Conservation (phyloP, 192 early-diverging fungal genomes). For the Coemansia sp. region DNA sequence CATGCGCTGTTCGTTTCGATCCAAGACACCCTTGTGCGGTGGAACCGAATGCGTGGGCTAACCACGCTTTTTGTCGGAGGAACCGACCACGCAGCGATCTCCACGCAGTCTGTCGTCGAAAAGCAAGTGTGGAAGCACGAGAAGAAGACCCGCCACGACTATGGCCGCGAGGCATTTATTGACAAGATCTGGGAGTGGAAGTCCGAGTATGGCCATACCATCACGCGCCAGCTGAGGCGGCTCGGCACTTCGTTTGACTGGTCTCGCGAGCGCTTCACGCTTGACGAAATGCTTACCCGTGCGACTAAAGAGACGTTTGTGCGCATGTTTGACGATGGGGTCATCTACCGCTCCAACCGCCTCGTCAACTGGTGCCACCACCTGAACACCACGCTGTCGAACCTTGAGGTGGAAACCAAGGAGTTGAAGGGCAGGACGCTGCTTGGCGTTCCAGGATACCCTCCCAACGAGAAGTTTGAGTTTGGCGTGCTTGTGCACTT, state of each 20-base stretch:
- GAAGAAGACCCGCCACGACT: constrained; percentile 83
- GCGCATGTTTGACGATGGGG: constrained; percentile 90
- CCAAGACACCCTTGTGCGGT: constrained; percentile 91
- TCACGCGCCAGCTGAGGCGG: constrained; percentile 87
- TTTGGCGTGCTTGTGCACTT: constrained; percentile 98
- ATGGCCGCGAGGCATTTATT: constrained; percentile 90
- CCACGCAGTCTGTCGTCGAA: constrained; percentile 96
- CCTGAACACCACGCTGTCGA: constrained; percentile 95
- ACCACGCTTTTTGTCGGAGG: constrained; percentile 94
- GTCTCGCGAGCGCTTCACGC: constrained; percentile 89
- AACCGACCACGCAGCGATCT: constrained; percentile 96
- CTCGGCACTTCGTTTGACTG: constrained; percentile 94
- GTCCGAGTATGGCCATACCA: constrained; percentile 77
- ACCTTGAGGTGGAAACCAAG: constrained; percentile 93
- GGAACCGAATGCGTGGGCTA: constrained; percentile 98
- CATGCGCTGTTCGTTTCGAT: constrained; percentile 94
- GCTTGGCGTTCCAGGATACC: constrained; percentile 90
- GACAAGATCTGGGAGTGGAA: constrained; percentile 96
- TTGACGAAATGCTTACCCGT: constrained; percentile 79
- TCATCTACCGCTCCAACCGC: constrained; percentile 94
- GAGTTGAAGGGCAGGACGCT: constrained; percentile 86
- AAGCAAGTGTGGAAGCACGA: constrained; percentile 89
- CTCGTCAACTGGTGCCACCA: constrained; percentile 98
- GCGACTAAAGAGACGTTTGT: constrained; percentile 96
- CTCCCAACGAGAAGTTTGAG: constrained; percentile 91